Evolutionary conservation across 495 filamentous ascomycete species (phyloP), one percentile per base, ranked within the genome.

Genomic region (Entonaema liquescens): DNA sequence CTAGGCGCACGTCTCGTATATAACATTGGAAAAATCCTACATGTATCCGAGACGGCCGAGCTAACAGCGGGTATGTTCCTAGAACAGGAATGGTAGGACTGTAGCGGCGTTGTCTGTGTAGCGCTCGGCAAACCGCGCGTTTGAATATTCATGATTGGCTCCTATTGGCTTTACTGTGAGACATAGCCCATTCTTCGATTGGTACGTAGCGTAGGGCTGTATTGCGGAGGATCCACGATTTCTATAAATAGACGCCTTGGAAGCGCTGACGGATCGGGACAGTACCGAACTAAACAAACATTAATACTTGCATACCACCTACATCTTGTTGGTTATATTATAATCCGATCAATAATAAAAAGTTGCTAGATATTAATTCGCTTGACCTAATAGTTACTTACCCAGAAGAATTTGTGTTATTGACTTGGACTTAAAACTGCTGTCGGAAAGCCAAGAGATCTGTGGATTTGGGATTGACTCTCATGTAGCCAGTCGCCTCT

Each of bases 101-200:
- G 23, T 26, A 25, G 33, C 25, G 13, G 56, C 33, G 26, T 35
- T 23, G 36, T 50, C 19, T 50, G 12, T 25, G 56, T n/a, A 42
- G 68, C 64, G 70, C 52, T 64, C 68, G 60, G 47, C 55, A 59
- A 67, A 67, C 66, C 62, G 44, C n/a, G 53, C 53, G 53, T 55
- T 33, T 55, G 3, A 13, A 47, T 25, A 44, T 31, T 11, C 2
- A 25, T 60, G 23, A 9, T 21, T 29, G 25, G 19, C 5, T 42
- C 13, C 40, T 42, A 68, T 67, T 67, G 70, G 40, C 35, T 29
- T 8, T 50, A 21, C 7, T 63, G 17, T 36, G 59, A 28, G 60
- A 62, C 70, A 55, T 28, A 60, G 40, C 59, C 59, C 36, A 31
- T 38, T 17, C 0, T 40, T 44, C 49, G 13, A 59, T 52, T 59